Percentiles rank a stretch among this genome's conserved stretches.
Evolutionary conservation across 805 yeast genomes (phyloP).

Genomic region (Myxozyma lipomycoides): DNA sequence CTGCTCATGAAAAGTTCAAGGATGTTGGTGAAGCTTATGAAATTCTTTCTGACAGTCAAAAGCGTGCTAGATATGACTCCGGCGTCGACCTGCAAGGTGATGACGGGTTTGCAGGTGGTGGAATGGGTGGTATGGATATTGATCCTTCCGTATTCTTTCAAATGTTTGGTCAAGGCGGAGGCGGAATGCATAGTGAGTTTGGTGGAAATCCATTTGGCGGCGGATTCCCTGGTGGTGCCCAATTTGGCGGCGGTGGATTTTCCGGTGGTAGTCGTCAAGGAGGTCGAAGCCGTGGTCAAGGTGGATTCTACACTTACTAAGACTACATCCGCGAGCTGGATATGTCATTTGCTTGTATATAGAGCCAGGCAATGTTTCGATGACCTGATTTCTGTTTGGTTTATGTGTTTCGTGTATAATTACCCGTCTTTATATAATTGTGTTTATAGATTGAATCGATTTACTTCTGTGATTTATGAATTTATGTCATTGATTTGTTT

Average conservation of each 20-base stretch:
- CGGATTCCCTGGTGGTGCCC: conserved; percentile 23
- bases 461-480: no score
- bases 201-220: conserved; percentile 24
- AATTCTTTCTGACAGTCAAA: conserved; percentile 76
- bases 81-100: conserved; percentile 64
- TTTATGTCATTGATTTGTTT: no score
- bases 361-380: no score
- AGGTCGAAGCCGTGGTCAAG: conserved; percentile 9
- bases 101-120: conserved; percentile 59
- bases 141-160: conserved; percentile 39
- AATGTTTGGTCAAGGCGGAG: conserved; percentile 40
- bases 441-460: no score
- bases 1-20: conserved; percentile 93
- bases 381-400: no score
- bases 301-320: conserved; percentile 23
- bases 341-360: no score
- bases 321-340: no score
- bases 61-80: conserved; percentile 82
- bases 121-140: conserved; percentile 46
- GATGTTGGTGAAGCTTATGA: conserved; percentile 88
- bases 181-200: conserved; percentile 16
- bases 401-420: no score
- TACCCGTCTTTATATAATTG: no score
- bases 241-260: conserved; percentile 19
- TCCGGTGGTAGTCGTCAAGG: conserved; percentile 23